Evolutionary conservation across 495 filamentous ascomycete genomes (phyloP).

Genomic region (Hyaloscypha bicolor): DNA sequence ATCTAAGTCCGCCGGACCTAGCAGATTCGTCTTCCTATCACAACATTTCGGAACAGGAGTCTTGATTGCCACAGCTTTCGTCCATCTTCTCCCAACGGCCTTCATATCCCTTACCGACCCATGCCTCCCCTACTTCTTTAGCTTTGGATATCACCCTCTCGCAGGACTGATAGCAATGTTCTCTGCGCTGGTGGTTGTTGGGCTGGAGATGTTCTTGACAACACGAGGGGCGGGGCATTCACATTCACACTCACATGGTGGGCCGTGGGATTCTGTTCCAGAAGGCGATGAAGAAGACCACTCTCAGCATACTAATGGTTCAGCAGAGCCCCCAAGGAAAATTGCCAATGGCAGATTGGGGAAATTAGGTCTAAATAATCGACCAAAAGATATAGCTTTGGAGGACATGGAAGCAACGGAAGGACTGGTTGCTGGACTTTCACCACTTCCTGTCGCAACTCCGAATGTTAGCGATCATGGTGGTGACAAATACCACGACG

Average conservation of each 20-base stretch:
- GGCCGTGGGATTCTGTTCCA: slow-evolving; percentile 34
- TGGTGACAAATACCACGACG: slow-evolving; percentile 26
- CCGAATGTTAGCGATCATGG: slow-evolving; percentile 17
- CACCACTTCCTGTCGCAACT: slow-evolving; percentile 48
- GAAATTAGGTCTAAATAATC: slow-evolving; percentile 33
- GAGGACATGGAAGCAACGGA: slow-evolving; percentile 46
- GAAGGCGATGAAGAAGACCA: slow-evolving; percentile 23
- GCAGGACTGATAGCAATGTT: slow-evolving; percentile 79
- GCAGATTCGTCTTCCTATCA: slow-evolving; percentile 66
- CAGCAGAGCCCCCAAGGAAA: slow-evolving; percentile 17
- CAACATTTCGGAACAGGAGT: slow-evolving; percentile 89
- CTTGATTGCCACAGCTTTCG: slow-evolving; percentile 86
- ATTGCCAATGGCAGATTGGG: slow-evolving; percentile 22
- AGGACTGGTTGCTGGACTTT: slow-evolving; percentile 49
- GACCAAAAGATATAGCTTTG: slow-evolving; percentile 45
- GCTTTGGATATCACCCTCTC: slow-evolving; percentile 70
- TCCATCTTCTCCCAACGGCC: slow-evolving; percentile 81
- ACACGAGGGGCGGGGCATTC: slow-evolving; percentile 55
- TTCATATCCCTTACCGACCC: slow-evolving; percentile 79
- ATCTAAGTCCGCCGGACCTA: slow-evolving; percentile 41
- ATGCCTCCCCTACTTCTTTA: slow-evolving; percentile 78
- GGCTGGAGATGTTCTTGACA: slow-evolving; percentile 76
- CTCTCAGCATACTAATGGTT: slow-evolving; percentile 14
- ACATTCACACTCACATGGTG: slow-evolving; percentile 52
- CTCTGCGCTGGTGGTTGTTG: slow-evolving; percentile 72